Percentiles rank a stretch among this genome's conserved stretches.
Conservation (phyloP, 2,329 filamentous ascomycete species). For the Fusarium tuaranense region DNA sequence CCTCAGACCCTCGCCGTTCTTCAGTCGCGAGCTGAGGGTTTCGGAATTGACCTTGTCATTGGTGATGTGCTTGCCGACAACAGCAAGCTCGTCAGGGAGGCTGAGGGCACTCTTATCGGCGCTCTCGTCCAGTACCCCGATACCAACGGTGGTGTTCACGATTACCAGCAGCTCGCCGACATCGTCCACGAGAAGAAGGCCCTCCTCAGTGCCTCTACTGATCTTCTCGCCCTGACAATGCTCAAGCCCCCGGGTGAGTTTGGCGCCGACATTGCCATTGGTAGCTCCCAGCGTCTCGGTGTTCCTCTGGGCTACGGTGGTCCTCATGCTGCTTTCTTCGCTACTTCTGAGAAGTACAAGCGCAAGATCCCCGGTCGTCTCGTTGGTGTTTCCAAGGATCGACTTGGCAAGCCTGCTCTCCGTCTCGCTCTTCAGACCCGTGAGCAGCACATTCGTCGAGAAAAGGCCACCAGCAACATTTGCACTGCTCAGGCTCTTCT, state of each 20-base stretch:
- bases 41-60: constrained; percentile 83
- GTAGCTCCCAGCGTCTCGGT: constrained; percentile 90
- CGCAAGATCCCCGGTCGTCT: constrained; percentile 92
- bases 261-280: constrained; percentile 94
- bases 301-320: constrained; percentile 93
- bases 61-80: constrained; percentile 77
- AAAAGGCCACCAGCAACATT: constrained; percentile 98
- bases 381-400: constrained; percentile 90
- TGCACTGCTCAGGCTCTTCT: constrained; percentile 95
- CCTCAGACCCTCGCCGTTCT: constrained; percentile 90
- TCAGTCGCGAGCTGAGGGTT: constrained; percentile 85
- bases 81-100: constrained; percentile 74
- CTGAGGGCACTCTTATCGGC: constrained; percentile 86
- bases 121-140: constrained; percentile 95
- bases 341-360: constrained; percentile 83
- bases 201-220: constrained; percentile 88
- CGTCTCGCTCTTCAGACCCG: constrained; percentile 86
- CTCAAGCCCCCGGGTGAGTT: constrained; percentile 93
- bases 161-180: constrained; percentile 80
- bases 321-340: constrained; percentile 95
- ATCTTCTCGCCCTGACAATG: constrained; percentile 87
- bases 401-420: constrained; percentile 73
- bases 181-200: constrained; percentile 82
- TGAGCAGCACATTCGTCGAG: constrained; percentile 94
- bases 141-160: constrained; percentile 83